phyloP scores from a whole-genome alignment of 768 basidiomycete species.

The Pilatotrama ljubarskyi region DNA sequence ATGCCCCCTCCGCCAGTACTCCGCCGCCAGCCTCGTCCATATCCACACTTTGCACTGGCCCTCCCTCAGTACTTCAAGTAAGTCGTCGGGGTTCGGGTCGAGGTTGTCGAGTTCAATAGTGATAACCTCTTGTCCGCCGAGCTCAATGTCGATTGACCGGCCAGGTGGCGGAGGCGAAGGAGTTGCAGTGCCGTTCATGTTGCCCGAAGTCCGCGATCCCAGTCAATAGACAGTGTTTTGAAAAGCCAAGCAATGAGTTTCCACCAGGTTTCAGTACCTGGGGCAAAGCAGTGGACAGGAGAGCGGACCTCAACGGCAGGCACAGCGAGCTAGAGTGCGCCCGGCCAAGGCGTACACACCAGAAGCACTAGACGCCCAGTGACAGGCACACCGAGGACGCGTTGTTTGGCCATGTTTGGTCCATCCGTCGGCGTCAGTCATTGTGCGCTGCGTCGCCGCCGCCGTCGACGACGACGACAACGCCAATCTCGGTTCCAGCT shows the following conservation, averaged over 20 bases:
- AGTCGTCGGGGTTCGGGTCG: constrained; percentile 74
- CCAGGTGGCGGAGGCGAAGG: constrained; percentile 23
- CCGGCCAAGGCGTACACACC: background rate
- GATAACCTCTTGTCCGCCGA: constrained; percentile 82
- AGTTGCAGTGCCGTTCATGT: constrained; percentile 14
- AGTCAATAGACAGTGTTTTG: background rate
- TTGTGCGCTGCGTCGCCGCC: constrained; percentile 14
- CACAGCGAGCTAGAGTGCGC: background rate
- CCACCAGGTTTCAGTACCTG: too few relatives aligned
- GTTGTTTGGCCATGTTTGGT: constrained; percentile 21
- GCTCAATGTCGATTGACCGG: constrained; percentile 53
- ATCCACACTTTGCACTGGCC: constrained; percentile 70
- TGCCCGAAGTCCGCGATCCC: background rate
- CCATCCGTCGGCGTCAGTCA: constrained; percentile 16
- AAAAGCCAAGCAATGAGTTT: background rate
- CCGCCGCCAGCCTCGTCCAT: constrained; percentile 83
- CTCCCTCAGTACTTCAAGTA: constrained; percentile 69
- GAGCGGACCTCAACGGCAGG: background rate
- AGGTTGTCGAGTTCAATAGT: constrained; percentile 88
- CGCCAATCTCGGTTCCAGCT: background rate
- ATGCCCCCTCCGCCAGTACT: constrained; percentile 83
- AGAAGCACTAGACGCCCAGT: background rate
- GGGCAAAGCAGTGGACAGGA: background rate
- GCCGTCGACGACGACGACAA: constrained; percentile 22
- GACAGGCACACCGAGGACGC: constrained; percentile 8